Evolutionary conservation across 139 green algal genomes (phyloP).

Genomic region (Spirogloea muscicola): DNA sequence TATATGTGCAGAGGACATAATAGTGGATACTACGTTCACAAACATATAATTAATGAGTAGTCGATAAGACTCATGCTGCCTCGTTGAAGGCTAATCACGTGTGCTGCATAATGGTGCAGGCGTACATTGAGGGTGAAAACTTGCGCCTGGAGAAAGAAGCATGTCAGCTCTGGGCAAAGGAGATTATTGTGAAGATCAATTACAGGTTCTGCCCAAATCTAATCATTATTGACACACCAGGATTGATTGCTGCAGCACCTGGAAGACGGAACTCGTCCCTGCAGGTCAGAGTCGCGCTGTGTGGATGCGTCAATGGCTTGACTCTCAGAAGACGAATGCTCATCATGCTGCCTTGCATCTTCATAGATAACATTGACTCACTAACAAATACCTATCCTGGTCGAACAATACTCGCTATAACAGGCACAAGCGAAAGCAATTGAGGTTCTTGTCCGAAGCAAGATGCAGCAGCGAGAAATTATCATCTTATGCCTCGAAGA

Average conservation of each 20-base stretch:
- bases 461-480: slow-evolving; percentile 89
- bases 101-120: too few species aligned
- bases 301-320: too few species aligned
- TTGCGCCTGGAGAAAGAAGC: slow-evolving; percentile 72
- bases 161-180: slow-evolving; percentile 82
- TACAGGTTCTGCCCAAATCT: slow-evolving; percentile 95
- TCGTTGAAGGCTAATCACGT: too few species aligned
- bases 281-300: too few species aligned
- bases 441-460: slow-evolving; percentile 80
- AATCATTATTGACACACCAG: slow-evolving; percentile 95
- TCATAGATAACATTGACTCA: too few species aligned
- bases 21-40: too few species aligned
- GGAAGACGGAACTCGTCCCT: slow-evolving; percentile 54
- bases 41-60: too few species aligned
- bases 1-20: too few species aligned
- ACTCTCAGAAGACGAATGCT: too few species aligned
- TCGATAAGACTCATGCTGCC: too few species aligned
- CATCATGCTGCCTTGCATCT: too few species aligned
- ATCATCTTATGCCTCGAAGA: slow-evolving; percentile 97
- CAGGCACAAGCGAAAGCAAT: slow-evolving; percentile 61
- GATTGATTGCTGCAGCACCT: slow-evolving; percentile 86
- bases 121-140: slow-evolving; percentile 90
- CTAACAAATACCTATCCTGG: too few species aligned
- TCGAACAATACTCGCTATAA: slow-evolving; percentile 52
- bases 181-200: slow-evolving; percentile 92